Evolutionary conservation across 2,329 filamentous ascomycete species (phyloP), one percentile per base, ranked within the genome.

Genomic region (Exophiala bonariae): DNA sequence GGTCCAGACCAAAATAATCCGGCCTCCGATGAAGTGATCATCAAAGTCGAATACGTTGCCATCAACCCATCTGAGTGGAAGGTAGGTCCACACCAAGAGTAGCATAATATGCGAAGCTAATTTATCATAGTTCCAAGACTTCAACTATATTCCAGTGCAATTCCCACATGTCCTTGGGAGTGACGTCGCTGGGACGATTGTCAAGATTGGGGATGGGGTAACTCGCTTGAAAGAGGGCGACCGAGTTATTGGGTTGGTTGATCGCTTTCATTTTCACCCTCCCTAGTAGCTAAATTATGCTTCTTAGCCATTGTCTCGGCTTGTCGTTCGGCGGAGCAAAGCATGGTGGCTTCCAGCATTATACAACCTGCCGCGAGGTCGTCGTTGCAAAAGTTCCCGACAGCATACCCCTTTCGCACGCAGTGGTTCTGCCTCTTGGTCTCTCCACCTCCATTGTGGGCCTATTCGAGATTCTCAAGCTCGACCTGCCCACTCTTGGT

Each of bases 61-160:
- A 55, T 63, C 44, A 63, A 64, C 44, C 57, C 60, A 9, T 42
- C 63, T 5, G 72, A 75, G 46, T 63, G 56, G 33, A 59, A 58
- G 38, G 54, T 53, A 20, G 34, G 40, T 19, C 23, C 11, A 11
- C 23, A 26, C 11, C 22, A 18, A 35, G n/a, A 6, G 32, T 18
- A 16, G 6, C 32, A 35, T 6, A 16, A 9, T 31, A 13, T 13
- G 28, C 28, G 13, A 35, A n/a, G 32, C 32, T 35, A 18, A 35
- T 6, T 18, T n/a, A n/a, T 35, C 32, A 9, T 18, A 37, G 13
- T 59, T 68, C 19, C 63, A 69, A 31, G 62, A 57, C 35, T 34
- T n/a, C 1, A 45, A 36, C 9, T 58, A 47, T 26, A 26, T 43
- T 11, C 33, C 39, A 14, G 44, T 62, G 61, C 34, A 49, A 44